These are phyloP conservation scores for Fagopyrum homotropicum DNA, from an alignment of 148 eudicot genomes.

Conservation along the genomic window DNA sequence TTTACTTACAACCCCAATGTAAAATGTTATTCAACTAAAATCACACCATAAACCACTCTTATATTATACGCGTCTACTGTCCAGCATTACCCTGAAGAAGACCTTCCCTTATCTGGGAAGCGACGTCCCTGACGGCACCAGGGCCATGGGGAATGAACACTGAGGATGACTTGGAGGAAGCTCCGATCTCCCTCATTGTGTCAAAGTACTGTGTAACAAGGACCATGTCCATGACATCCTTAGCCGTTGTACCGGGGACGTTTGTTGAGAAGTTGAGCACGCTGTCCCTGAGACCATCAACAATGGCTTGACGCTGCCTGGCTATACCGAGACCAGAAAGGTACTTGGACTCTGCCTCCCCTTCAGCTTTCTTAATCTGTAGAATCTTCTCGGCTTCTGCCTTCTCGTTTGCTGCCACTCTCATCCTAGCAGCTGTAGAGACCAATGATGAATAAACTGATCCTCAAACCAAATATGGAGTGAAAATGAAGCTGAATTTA, in stretches of 20 bases:
- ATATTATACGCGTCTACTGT: neutral
- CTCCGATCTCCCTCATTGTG: constrained; percentile 45
- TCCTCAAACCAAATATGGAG: neutral
- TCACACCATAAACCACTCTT: neutral
- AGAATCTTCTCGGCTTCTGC: constrained; percentile 54
- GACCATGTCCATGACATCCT: constrained; percentile 56
- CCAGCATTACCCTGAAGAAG: constrained; percentile 26
- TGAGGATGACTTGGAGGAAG: constrained; percentile 37
- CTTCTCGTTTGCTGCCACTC: constrained; percentile 48
- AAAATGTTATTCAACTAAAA: neutral
- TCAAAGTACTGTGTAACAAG: constrained; percentile 45
- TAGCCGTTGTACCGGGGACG: constrained; percentile 47
- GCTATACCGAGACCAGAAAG: constrained; percentile 51
- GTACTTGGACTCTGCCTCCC: constrained; percentile 57
- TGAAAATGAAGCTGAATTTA: neutral
- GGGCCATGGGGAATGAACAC: constrained; percentile 51
- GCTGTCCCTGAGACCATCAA: constrained; percentile 50
- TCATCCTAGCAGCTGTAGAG: constrained; percentile 38
- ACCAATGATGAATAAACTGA: neutral
- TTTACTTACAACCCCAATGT: neutral
- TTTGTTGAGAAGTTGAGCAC: constrained; percentile 48
- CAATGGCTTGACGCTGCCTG: constrained; percentile 54
- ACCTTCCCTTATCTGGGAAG: constrained; percentile 34
- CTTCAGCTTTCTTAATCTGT: constrained; percentile 53
- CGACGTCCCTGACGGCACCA: constrained; percentile 33